Conservation (phyloP, 75 land plant genomes). For the Sequoiadendron giganteum region DNA sequence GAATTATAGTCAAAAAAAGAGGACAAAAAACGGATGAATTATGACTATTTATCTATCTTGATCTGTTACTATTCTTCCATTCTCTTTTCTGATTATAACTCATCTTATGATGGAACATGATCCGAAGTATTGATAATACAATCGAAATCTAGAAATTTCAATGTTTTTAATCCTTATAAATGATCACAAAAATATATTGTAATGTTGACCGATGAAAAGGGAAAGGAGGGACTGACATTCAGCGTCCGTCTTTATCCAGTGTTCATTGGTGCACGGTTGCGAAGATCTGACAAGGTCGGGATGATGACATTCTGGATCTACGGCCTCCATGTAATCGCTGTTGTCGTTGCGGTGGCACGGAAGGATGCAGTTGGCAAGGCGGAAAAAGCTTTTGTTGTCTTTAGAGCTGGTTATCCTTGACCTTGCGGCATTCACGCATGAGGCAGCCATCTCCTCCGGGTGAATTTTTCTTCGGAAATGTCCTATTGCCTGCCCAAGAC, state of each 20-base stretch:
- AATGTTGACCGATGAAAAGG: neutral
- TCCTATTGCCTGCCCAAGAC: neutral
- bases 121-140: no score
- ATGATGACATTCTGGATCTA: neutral
- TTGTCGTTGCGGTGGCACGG: neutral
- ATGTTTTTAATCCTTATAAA: no score
- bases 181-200: no score
- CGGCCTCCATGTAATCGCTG: no score
- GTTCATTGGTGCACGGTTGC: neutral
- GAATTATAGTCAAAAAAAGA: no score
- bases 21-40: no score
- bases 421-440: neutral
- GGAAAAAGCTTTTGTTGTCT: neutral
- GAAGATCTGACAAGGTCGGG: neutral
- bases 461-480: neutral
- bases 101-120: no score
- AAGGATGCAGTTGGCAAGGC: neutral
- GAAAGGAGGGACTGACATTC: neutral
- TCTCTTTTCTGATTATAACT: no score
- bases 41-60: no score
- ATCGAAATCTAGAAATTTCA: no score
- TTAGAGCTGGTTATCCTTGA: neutral
- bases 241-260: constrained; percentile 1
- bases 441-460: neutral
- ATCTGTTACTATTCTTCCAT: no score